Evolutionary conservation across 2,329 filamentous ascomycete genomes (phyloP).

Genomic region (Ceratocystis cacaofunesta): DNA sequence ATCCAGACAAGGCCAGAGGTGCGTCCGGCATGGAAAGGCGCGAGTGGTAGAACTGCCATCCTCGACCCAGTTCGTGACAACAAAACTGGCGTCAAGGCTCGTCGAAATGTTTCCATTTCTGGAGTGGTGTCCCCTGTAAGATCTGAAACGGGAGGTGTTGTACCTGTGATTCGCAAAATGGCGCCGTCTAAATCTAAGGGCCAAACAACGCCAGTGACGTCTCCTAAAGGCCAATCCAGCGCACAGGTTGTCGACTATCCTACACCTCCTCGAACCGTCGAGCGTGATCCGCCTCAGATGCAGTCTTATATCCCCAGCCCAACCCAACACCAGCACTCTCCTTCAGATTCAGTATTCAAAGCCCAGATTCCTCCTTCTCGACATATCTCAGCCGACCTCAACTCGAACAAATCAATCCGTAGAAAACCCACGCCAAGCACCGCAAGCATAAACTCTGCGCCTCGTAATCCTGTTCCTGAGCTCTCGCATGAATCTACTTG

Average conservation of each 20-base stretch:
- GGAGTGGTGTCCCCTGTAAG: slow-evolving; percentile 8
- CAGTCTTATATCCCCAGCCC: slow-evolving; percentile 20
- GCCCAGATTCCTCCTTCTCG: slow-evolving; percentile 9
- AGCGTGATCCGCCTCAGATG: slow-evolving; percentile 9
- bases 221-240: slow-evolving; percentile 4
- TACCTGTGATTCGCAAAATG: slow-evolving; percentile 15
- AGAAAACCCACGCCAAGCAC: slow-evolving; percentile 31
- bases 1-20: slow-evolving; percentile 22
- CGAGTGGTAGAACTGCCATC: slow-evolving; percentile 51
- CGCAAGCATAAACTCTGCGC: slow-evolving; percentile 8
- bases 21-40: slow-evolving; percentile 54
- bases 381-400: slow-evolving; percentile 5
- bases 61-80: slow-evolving; percentile 49
- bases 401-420: slow-evolving; percentile 27
- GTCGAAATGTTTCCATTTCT: slow-evolving; percentile 13
- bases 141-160: slow-evolving; percentile 8
- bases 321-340: not conserved
- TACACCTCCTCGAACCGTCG: slow-evolving; percentile 14
- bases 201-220: slow-evolving; percentile 4
- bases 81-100: slow-evolving; percentile 9
- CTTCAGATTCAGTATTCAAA: slow-evolving; percentile 5
- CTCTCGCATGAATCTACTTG: slow-evolving; percentile 16
- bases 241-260: slow-evolving; percentile 7
- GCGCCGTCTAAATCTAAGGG: slow-evolving; percentile 7
- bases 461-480: not conserved